phyloP scores from a whole-genome alignment of 192 early-diverging fungal species.

The Spinellus fusiger region DNA sequence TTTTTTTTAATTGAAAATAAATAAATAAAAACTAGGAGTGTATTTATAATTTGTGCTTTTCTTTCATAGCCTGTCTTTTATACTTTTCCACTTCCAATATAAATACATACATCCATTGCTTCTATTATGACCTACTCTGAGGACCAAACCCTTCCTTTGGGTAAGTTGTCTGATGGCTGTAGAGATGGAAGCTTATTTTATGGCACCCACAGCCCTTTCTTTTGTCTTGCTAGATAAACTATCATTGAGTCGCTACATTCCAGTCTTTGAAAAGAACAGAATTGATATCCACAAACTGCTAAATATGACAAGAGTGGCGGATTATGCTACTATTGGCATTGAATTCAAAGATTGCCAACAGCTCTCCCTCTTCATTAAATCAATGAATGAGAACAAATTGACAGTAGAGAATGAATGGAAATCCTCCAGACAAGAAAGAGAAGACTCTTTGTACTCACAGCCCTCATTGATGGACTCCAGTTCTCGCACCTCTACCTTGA shows the following conservation, averaged over 20 bases:
- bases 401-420: background rate
- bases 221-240: slow-evolving; percentile 6
- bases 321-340: slow-evolving; percentile 10
- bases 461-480: no score
- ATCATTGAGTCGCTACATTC: slow-evolving; percentile 8
- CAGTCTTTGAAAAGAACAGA: background rate
- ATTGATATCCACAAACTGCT: slow-evolving; percentile 6
- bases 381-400: background rate
- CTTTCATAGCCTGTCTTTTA: background rate
- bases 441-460: no score
- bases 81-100: background rate
- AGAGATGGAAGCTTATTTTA: background rate
- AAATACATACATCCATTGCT: background rate
- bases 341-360: background rate
- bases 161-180: background rate
- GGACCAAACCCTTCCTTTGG: background rate
- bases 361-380: background rate
- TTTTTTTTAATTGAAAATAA: background rate
- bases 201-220: background rate
- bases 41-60: no score
- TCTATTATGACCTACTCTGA: background rate
- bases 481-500: no score
- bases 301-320: slow-evolving; percentile 4
- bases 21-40: no score
- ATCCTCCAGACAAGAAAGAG: no score